These are phyloP conservation scores for Penicillium glabrum DNA, from an alignment of 2,329 filamentous ascomycete species.

Conservation along the genomic window DNA sequence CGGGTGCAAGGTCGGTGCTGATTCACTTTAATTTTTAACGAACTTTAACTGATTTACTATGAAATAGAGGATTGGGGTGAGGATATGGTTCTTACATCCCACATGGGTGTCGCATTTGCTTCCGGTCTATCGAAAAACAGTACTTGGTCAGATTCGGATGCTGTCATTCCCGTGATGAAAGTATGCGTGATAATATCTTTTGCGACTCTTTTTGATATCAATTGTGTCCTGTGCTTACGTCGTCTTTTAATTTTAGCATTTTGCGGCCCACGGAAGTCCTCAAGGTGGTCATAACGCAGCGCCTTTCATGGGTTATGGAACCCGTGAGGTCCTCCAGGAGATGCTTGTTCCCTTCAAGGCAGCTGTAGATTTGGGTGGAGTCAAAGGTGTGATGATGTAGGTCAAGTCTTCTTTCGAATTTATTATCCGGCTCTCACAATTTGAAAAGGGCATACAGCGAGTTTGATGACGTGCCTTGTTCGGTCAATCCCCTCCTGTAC, in stretches of 20 bases:
- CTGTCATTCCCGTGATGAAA: constrained; percentile 47
- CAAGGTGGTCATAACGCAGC: constrained; percentile 46
- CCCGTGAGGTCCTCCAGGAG: constrained; percentile 45
- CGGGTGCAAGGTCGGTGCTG: constrained; percentile 37
- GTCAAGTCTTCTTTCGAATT: background rate
- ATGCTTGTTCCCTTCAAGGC: constrained; percentile 47
- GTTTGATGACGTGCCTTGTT: constrained; percentile 9
- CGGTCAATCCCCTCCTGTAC: constrained; percentile 9
- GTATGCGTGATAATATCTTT: constrained; percentile 12
- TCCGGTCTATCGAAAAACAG: constrained; percentile 47
- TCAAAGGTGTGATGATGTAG: constrained; percentile 47
- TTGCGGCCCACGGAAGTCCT: constrained; percentile 46
- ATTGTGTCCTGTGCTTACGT: too few species aligned
- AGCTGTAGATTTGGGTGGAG: constrained; percentile 44
- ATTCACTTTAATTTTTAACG: too few species aligned
- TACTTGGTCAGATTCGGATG: constrained; percentile 44
- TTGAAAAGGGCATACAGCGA: constrained; percentile 6
- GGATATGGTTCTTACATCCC: constrained; percentile 46
- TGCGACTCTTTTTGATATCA: too few species aligned
- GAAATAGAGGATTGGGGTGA: constrained; percentile 47
- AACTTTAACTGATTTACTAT: too few species aligned
- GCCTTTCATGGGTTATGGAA: constrained; percentile 47
- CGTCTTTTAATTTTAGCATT: constrained; percentile 29
- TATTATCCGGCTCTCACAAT: background rate
- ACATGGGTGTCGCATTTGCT: constrained; percentile 48